Evolutionary conservation across 257 asterid genomes (phyloP), one percentile per base, ranked within the genome.

Genomic region (Solanum medicagineum): DNA sequence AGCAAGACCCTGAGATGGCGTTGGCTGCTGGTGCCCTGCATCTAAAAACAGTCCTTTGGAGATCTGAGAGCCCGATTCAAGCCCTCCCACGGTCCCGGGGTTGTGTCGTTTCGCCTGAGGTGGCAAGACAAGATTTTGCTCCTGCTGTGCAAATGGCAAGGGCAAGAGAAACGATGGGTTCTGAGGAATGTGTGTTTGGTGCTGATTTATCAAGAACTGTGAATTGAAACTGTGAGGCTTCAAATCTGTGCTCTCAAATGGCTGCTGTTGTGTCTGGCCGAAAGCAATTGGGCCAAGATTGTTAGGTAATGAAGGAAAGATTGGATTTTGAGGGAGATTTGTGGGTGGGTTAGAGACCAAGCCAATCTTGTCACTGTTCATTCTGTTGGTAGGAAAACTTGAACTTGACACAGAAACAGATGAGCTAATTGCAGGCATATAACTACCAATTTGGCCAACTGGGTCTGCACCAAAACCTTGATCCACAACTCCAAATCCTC

Each of bases 21-120:
- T 53, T 59, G 89, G 93, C 81, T 89, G 96, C 65, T 89, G 91
- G 83, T 80, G 93, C 22, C 94, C 96, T 5, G 93, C 89, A 73
- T 91, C 94, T 15, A 89, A 81, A 84, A 89, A 91, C 17, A 91
- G 81, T 44, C 91, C 89, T 74, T 88, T 87, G 22, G 91, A 87
- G 87, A 91, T 88, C 84, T 88, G 93, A 88, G 73, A 54, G 70
- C 85, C 89, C 16, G 91, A 90, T 77, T 91, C 93, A n/a, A 81
- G 85, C 22, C 91, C 89, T 29, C 81, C 90, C 4, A 84, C 49
- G 29, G 89, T 60, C 44, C 89, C 93, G 8, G 91, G 87, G 81
- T 93, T 89, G 86, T 92, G 97, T 84, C 98, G 56, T 44, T 96
- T 95, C 11, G 95, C 86, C 89, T 79, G 93, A 17, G 98, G 98